Conservation (phyloP, 2,329 filamentous ascomycete species). For the Diaporthe sp. region DNA sequence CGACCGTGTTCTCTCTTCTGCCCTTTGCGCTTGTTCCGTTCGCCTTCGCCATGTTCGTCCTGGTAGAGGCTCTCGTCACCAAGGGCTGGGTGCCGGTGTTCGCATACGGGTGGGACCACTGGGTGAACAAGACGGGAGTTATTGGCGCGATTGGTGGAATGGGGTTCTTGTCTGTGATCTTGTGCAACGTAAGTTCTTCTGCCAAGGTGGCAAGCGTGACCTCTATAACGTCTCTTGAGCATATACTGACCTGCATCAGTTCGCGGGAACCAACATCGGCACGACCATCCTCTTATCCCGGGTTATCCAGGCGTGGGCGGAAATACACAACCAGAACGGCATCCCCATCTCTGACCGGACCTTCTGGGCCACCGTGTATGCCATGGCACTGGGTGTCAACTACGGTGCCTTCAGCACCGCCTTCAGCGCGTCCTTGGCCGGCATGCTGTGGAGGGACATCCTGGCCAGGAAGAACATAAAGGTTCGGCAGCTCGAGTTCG, state of each 20-base stretch:
- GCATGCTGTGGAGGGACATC: slow-evolving; percentile 79
- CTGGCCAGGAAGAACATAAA: slow-evolving; percentile 74
- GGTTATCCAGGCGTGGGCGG: slow-evolving; percentile 75
- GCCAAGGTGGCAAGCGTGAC: not conserved
- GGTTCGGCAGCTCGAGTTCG: slow-evolving; percentile 73
- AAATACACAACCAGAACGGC: slow-evolving; percentile 61
- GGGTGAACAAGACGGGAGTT: slow-evolving; percentile 76
- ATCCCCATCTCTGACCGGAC: slow-evolving; percentile 69
- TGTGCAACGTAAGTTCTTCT: slow-evolving; percentile 73
- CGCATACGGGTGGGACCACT: slow-evolving; percentile 78
- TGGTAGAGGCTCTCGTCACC: slow-evolving; percentile 77
- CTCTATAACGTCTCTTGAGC: not conserved
- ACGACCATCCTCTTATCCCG: slow-evolving; percentile 79
- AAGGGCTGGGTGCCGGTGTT: slow-evolving; percentile 82
- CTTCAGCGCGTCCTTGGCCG: slow-evolving; percentile 78
- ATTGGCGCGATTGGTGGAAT: slow-evolving; percentile 77
- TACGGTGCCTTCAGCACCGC: slow-evolving; percentile 79
- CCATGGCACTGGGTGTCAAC: slow-evolving; percentile 80
- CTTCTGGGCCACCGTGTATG: slow-evolving; percentile 80
- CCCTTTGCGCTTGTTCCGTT: slow-evolving; percentile 77
- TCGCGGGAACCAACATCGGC: slow-evolving; percentile 81
- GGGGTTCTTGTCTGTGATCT: slow-evolving; percentile 76
- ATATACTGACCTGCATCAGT: slow-evolving; percentile 56
- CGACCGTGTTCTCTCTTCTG: slow-evolving; percentile 72
- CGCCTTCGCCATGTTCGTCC: slow-evolving; percentile 78